Evolutionary conservation across 192 early-diverging fungal species (phyloP).

Genomic region (Mortierella hygrophila): DNA sequence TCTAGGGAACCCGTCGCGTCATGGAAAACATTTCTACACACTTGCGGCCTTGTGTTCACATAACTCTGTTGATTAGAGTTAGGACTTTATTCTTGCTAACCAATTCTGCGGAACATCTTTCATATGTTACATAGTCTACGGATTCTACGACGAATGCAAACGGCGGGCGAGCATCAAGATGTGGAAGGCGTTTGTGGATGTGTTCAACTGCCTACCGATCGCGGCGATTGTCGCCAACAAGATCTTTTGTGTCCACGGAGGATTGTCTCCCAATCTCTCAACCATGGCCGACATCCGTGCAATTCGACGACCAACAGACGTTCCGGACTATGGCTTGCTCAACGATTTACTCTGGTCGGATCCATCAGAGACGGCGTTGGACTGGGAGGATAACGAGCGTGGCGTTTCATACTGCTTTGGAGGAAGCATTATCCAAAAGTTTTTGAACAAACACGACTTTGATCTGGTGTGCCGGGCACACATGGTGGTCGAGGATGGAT

Average conservation of each 20-base stretch:
- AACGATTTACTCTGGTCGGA: slow-evolving; percentile 96
- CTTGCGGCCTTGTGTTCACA: not conserved
- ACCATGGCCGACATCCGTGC: slow-evolving; percentile 90
- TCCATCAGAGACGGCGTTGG: slow-evolving; percentile 80
- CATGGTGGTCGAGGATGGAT: slow-evolving; percentile 97
- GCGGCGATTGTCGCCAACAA: slow-evolving; percentile 92
- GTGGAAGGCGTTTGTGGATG: slow-evolving; percentile 93
- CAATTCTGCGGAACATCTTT: not conserved
- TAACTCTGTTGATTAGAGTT: not conserved
- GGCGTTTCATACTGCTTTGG: slow-evolving; percentile 97
- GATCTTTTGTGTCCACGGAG: slow-evolving; percentile 98
- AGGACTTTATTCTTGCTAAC: not conserved
- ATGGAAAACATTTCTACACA: not conserved
- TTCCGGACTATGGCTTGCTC: slow-evolving; percentile 92
- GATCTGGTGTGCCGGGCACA: slow-evolving; percentile 95
- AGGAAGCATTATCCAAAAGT: slow-evolving; percentile 82
- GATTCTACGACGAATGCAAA: slow-evolving; percentile 98
- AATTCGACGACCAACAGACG: slow-evolving; percentile 86
- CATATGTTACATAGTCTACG: slow-evolving; percentile 73
- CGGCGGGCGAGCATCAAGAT: slow-evolving; percentile 87
- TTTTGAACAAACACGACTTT: slow-evolving; percentile 87
- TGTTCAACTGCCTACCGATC: slow-evolving; percentile 93
- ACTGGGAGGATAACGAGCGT: slow-evolving; percentile 95
- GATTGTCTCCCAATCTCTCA: slow-evolving; percentile 81
- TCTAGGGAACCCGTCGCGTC: not conserved